These are phyloP conservation scores for Bipolaris bicolor DNA, from an alignment of 2,329 filamentous ascomycete species.

Conservation along the genomic window DNA sequence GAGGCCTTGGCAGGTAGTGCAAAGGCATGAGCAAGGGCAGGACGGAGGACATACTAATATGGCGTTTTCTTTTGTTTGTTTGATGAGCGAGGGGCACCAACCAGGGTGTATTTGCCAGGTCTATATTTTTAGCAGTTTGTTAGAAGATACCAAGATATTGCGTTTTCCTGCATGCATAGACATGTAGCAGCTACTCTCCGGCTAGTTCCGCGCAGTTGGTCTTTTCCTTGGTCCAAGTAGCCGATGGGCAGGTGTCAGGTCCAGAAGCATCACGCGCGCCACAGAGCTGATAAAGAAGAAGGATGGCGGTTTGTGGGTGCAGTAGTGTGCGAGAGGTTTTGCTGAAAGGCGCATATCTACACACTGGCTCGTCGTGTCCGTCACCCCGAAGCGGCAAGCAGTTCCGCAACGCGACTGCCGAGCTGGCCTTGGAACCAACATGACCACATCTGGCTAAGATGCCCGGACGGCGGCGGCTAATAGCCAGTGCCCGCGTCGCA, in stretches of 20 bases:
- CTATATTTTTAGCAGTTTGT: not conserved
- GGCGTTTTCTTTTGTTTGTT: not conserved
- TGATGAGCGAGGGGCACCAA: not conserved
- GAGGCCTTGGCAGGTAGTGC: constrained; percentile 15
- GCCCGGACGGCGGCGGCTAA: constrained; percentile 20
- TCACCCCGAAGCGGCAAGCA: constrained; percentile 27
- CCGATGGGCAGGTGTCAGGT: not conserved
- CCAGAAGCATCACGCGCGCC: not conserved
- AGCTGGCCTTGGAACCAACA: not conserved
- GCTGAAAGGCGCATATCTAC: constrained; percentile 12
- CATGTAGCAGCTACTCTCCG: no score
- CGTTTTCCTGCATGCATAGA: not conserved
- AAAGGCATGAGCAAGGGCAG: constrained; percentile 5
- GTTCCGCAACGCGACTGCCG: constrained; percentile 21
- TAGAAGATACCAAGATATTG: constrained; percentile 6
- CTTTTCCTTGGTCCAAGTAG: not conserved
- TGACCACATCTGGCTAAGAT: constrained; percentile 30
- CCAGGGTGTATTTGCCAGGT: not conserved
- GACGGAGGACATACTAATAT: not conserved
- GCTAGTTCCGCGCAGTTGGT: no score
- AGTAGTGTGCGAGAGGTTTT: not conserved
- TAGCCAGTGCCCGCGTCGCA: constrained; percentile 14
- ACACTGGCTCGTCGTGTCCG: constrained; percentile 12
- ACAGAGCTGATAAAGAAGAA: not conserved
- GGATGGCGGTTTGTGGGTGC: not conserved